Evolutionary conservation across 176 grass and related monocot genomes (phyloP), one percentile per base, ranked within the genome.

Genomic region (Paspalum vaginatum): DNA sequence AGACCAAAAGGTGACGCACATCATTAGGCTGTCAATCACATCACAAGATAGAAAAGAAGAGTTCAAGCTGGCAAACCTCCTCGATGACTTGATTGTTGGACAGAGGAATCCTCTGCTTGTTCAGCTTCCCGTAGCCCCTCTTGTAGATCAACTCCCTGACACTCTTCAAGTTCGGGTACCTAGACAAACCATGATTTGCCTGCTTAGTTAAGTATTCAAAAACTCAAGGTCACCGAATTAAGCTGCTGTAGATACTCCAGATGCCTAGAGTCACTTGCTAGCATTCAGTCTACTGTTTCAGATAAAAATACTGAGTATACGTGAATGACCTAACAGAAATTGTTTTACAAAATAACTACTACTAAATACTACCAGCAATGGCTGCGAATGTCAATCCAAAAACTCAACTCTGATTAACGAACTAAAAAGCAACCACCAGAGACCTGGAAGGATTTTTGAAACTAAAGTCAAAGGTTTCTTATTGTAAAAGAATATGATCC

Each of bases 151-250:
- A 65, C 47, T 98, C 95, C 52, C 66, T 75, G 9, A 98, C 88
- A 68, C 92, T 98, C 78, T 98, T 98, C 81, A 95, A 79, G 78
- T 98, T 98, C 0, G 92, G 95, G 74, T 98, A 98, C 48, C 95
- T 95, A 50, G 13, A 79, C 16, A 79, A 2, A 42, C 15, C 9
- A 65, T n/a, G 13, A 56, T 22, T 66, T 17, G 39, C 14, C 1
- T 4, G 43, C 39, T 80, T 16, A 79, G 55, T 40, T 45, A 21
- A 39, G 48, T 6, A 8, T 22, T 9, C 16, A 38, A 3, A 72
- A 0, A 59, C 7, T 43, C 10, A 27, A 1, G 0, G 49, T 61
- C 4, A 76, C 6, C 44, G 44, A 39, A 6, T 2, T 14, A 53
- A 39, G 21, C 7, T 37, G 8, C 26, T 20, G 11, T 2, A 52